These are phyloP conservation scores for Castanopsis chinensis DNA, from an alignment of 306 rosid genomes.

Conservation along the genomic window DNA sequence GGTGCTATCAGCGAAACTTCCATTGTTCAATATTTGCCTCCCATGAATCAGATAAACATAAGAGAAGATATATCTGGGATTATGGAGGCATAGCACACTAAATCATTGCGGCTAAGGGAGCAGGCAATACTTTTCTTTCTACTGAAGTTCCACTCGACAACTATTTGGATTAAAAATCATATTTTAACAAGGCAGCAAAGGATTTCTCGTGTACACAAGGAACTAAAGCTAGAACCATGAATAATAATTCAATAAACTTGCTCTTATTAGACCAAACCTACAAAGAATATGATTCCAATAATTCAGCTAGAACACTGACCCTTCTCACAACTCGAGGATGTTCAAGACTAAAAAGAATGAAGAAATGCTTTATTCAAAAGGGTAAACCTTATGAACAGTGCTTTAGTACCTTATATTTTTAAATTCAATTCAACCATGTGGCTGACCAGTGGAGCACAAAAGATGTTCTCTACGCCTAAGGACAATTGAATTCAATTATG, in stretches of 20 bases:
- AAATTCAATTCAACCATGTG: no score
- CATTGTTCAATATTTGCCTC: conserved; percentile 8
- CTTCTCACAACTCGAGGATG: neutral
- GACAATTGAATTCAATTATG: no score
- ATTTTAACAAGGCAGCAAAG: neutral
- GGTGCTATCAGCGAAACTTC: conserved; percentile 26
- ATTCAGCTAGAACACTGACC: neutral
- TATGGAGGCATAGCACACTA: conserved; percentile 35
- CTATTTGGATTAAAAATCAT: conserved; percentile 10
- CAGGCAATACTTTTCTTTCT: neutral
- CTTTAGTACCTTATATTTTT: no score
- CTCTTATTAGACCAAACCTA: neutral
- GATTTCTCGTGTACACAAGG: neutral
- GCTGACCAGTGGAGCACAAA: no score
- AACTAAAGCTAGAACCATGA: neutral
- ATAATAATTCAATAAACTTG: neutral
- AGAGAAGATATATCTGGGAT: conserved; percentile 40
- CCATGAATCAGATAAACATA: conserved; percentile 43
- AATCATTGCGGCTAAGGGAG: neutral
- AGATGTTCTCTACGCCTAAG: no score
- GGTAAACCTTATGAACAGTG: no score
- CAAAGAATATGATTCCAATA: neutral
- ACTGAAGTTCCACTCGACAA: conserved; percentile 11
- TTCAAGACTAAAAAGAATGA: neutral
- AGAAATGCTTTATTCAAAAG: neutral